phyloP scores from a whole-genome alignment of 805 yeast genomes.

The Nakazawaea wickerhamii region DNA sequence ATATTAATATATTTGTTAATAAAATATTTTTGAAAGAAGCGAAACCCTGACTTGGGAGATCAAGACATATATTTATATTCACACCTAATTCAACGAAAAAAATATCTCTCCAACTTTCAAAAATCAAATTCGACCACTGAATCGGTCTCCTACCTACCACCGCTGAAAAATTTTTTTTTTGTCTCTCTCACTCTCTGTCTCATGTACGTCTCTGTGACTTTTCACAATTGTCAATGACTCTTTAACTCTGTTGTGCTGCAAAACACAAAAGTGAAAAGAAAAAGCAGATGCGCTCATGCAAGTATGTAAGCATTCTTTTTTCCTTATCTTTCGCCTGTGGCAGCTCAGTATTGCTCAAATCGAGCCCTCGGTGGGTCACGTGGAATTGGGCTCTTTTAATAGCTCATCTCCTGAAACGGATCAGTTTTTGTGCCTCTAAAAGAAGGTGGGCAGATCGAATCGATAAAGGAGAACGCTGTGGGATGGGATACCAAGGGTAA shows the following conservation, averaged over 20 bases:
- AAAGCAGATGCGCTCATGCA: no score
- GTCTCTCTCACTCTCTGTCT: background rate
- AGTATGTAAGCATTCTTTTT: background rate
- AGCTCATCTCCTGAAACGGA: conserved; percentile 12
- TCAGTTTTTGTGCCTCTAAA: no score
- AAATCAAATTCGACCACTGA: no score
- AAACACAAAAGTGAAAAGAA: no score
- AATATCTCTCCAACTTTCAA: no score
- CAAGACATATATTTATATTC: background rate
- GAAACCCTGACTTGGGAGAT: background rate
- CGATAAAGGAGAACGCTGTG: conserved; percentile 6
- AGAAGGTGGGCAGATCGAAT: conserved; percentile 2
- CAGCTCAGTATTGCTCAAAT: background rate
- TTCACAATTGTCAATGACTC: no score
- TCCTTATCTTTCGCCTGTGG: conserved; percentile 4
- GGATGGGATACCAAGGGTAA: no score
- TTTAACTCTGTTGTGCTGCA: no score
- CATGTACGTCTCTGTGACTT: no score
- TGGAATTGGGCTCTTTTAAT: background rate
- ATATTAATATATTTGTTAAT: no score
- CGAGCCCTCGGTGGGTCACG: background rate
- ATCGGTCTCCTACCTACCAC: background rate
- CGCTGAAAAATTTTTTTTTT: background rate
- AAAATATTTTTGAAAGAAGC: no score
- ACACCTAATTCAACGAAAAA: no score